Evolutionary conservation across 108 stramenopile genomes (phyloP).

Genomic region (Tribonema minus): DNA sequence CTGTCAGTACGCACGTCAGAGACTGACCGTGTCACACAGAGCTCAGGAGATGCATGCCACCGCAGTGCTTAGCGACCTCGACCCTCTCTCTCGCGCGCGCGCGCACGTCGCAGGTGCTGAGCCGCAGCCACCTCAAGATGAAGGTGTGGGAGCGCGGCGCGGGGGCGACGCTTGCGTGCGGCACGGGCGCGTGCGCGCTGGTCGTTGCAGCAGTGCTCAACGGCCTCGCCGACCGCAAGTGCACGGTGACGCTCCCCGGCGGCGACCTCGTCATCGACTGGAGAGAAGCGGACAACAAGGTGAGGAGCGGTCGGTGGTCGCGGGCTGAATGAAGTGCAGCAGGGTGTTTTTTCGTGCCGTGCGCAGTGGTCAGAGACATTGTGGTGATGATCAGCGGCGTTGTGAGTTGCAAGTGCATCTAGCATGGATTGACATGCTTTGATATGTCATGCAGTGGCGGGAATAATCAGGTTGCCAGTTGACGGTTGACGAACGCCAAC

Average conservation of each 20-base stretch:
- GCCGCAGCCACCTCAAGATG: slow-evolving; percentile 79
- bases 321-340: slow-evolving; percentile 89
- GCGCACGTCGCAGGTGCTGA: slow-evolving; percentile 59
- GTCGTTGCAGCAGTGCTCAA: slow-evolving; percentile 68
- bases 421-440: too few species aligned
- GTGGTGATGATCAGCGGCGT: too few species aligned
- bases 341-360: neutral
- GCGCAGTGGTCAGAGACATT: neutral
- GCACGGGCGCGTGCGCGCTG: slow-evolving; percentile 92
- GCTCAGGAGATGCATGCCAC: too few species aligned
- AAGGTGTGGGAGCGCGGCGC: slow-evolving; percentile 93
- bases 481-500: too few species aligned
- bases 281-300: slow-evolving; percentile 34
- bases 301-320: slow-evolving; percentile 57
- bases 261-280: slow-evolving; percentile 45
- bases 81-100: neutral
- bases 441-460: neutral
- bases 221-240: slow-evolving; percentile 2
- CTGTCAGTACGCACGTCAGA: too few species aligned
- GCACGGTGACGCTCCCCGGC: slow-evolving; percentile 42
- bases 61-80: too few species aligned
- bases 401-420: neutral
- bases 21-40: too few species aligned
- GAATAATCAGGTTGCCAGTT: neutral
- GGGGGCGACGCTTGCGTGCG: slow-evolving; percentile 92